Conservation (phyloP, 2,329 filamentous ascomycete genomes). For the Colletotrichum higginsianum region DNA sequence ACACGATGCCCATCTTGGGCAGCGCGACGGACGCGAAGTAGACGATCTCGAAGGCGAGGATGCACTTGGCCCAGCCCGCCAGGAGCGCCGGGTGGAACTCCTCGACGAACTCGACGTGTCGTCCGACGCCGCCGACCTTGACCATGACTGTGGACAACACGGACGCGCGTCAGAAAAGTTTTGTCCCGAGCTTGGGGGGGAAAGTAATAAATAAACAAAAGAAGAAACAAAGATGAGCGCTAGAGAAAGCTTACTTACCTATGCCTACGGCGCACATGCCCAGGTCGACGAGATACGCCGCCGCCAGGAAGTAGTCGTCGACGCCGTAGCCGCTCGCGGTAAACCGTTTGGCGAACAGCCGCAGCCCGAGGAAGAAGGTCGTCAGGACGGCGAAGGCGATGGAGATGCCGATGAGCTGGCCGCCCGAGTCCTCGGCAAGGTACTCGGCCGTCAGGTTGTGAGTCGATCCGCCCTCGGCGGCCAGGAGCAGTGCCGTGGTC, state of each 20-base stretch:
- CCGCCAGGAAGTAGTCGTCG: constrained; percentile 38
- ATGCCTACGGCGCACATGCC: constrained; percentile 39
- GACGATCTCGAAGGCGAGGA: constrained; percentile 48
- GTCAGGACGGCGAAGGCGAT: constrained; percentile 39
- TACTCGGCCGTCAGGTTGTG: constrained; percentile 24
- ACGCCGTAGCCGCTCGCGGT: constrained; percentile 36
- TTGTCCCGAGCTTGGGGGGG: no score
- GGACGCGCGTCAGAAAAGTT: neutral
- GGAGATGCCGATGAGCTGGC: constrained; percentile 44
- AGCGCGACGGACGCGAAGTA: constrained; percentile 49
- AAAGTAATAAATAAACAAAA: neutral
- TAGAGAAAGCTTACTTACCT: constrained; percentile 29
- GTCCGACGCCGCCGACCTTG: constrained; percentile 47
- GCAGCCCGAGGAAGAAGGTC: constrained; percentile 33
- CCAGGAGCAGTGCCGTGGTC: constrained; percentile 11
- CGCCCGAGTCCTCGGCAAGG: constrained; percentile 34
- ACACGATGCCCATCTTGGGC: constrained; percentile 50
- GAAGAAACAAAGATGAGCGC: neutral
- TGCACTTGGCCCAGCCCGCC: constrained; percentile 45
- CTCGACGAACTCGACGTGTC: constrained; percentile 43
- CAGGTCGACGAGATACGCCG: constrained; percentile 34
- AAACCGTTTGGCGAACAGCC: constrained; percentile 35
- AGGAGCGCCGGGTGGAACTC: constrained; percentile 40
- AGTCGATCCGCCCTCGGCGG: constrained; percentile 9
- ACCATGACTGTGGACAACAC: constrained; percentile 43